A percentile compares a stretch with the other conserved stretches of the same genome.
Evolutionary conservation across 2,329 filamentous ascomycete species (phyloP).

Genomic region (Colletotrichum theobromicola): DNA sequence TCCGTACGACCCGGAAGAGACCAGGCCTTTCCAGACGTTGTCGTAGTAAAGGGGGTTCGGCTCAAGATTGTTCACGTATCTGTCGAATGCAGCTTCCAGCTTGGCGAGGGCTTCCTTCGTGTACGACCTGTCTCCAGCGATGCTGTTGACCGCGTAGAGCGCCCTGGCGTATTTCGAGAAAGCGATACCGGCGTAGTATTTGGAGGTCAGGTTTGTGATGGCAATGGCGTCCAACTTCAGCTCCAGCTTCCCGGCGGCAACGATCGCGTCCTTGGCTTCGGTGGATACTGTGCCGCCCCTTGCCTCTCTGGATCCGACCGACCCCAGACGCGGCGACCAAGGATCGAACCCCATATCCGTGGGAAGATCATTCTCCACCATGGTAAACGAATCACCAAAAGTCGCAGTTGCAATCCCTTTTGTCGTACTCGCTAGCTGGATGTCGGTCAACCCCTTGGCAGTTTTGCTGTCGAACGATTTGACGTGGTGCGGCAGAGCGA

Average conservation of each 20-base stretch:
- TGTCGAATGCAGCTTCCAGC: conserved; percentile 63
- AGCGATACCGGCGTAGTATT: conserved; percentile 83
- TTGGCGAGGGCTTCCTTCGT: conserved; percentile 57
- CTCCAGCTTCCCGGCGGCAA: conserved; percentile 64
- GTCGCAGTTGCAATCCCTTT: conserved; percentile 79
- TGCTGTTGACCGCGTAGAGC: conserved; percentile 62
- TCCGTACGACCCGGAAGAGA: conserved; percentile 70
- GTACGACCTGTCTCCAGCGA: conserved; percentile 58
- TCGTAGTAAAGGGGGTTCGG: conserved; percentile 62
- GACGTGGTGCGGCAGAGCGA: conserved; percentile 78
- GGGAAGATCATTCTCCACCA: conserved; percentile 71
- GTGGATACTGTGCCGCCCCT: conserved; percentile 42
- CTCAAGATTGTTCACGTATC: conserved; percentile 66
- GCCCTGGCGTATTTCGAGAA: conserved; percentile 72
- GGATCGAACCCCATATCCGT: conserved; percentile 65
- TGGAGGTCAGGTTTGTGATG: conserved; percentile 73
- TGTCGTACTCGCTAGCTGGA: conserved; percentile 74
- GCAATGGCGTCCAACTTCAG: conserved; percentile 68
- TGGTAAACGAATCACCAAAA: conserved; percentile 70
- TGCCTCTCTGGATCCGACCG: conserved; percentile 64
- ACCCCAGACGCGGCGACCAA: conserved; percentile 32
- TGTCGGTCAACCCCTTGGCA: conserved; percentile 48
- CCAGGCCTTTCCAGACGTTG: conserved; percentile 71
- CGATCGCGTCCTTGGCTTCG: conserved; percentile 57
- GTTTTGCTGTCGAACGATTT: conserved; percentile 66